A percentile compares a stretch with the other conserved stretches of the same genome.
Evolutionary conservation across 768 basidiomycete genomes (phyloP).

Genomic region (Podaxis sp.): DNA sequence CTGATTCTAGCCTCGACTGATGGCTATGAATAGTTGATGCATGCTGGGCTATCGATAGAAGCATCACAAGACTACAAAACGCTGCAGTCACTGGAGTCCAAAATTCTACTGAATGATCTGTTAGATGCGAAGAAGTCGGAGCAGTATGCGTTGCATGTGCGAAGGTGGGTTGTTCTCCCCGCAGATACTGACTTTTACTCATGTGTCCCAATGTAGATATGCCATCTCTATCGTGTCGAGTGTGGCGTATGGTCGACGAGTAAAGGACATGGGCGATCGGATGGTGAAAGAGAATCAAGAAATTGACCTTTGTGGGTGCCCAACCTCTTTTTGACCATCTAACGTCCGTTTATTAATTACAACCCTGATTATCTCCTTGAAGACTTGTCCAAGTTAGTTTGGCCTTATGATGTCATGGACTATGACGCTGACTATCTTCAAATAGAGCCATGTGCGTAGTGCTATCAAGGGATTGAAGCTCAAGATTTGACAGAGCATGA

Average conservation of each 20-base stretch:
- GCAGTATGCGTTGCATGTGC: conserved; percentile 18
- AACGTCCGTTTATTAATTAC: not conserved
- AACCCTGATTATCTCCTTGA: conserved; percentile 7
- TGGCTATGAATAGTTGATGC: conserved; percentile 23
- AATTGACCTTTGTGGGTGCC: conserved; percentile 23
- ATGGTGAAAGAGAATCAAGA: conserved; percentile 23
- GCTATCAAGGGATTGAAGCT: not conserved
- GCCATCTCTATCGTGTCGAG: conserved; percentile 25
- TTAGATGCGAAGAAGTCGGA: conserved; percentile 17
- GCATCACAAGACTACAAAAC: conserved; percentile 24
- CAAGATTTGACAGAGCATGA: not conserved
- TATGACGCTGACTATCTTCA: not conserved
- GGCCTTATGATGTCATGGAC: not conserved
- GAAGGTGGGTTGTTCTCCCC: conserved; percentile 20
- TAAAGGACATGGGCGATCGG: conserved; percentile 23
- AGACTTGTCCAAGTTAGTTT: conserved; percentile 13
- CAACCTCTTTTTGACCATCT: conserved; percentile 1
- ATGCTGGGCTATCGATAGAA: conserved; percentile 26
- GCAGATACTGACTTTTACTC: not conserved
- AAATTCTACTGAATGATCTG: conserved; percentile 24
- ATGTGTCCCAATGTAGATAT: conserved; percentile 20
- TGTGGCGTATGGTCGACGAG: conserved; percentile 26
- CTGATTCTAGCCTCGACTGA: conserved; percentile 7
- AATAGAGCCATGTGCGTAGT: conserved; percentile 7
- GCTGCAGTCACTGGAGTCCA: conserved; percentile 25